Evolutionary conservation across 352 stramenopile species (phyloP).

Genomic region (Phytophthora nicotianae): DNA sequence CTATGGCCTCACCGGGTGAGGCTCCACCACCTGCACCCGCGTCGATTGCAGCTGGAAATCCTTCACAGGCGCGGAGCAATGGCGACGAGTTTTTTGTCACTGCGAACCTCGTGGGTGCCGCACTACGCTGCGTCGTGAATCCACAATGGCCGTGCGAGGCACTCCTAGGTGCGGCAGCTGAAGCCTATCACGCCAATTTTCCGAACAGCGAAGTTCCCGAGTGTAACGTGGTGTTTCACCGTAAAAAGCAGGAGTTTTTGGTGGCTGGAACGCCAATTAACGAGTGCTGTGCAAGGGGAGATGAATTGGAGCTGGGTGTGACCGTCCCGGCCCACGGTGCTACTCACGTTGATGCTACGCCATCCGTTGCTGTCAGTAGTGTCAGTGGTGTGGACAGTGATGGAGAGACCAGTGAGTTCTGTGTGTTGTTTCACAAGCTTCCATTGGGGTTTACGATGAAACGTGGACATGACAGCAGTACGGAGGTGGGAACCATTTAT

Average conservation of each 20-base stretch:
- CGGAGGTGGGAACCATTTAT: constrained; percentile 86
- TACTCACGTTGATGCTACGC: background rate
- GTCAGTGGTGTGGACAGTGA: constrained; percentile 35
- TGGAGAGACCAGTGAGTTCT: constrained; percentile 58
- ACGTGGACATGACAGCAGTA: constrained; percentile 65
- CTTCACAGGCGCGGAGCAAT: constrained; percentile 17
- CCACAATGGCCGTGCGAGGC: constrained; percentile 71
- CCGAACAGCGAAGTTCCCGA: constrained; percentile 73
- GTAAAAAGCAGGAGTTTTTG: constrained; percentile 58
- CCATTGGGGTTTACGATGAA: constrained; percentile 89
- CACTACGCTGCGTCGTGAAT: constrained; percentile 62
- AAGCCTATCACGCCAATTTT: constrained; percentile 65
- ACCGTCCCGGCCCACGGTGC: constrained; percentile 29
- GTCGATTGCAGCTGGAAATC: constrained; percentile 22
- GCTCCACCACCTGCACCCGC: constrained; percentile 12
- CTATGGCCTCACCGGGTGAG: constrained; percentile 20
- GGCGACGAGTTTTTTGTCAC: constrained; percentile 49
- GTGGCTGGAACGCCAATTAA: constrained; percentile 53
- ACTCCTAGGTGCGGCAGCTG: constrained; percentile 64
- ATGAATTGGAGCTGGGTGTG: constrained; percentile 72
- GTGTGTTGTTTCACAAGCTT: constrained; percentile 83
- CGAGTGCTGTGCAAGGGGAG: constrained; percentile 52
- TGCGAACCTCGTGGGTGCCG: constrained; percentile 52
- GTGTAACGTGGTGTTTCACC: constrained; percentile 78
- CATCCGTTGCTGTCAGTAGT: constrained; percentile 26